phyloP scores from a whole-genome alignment of 768 basidiomycete species.

The Tricholomella constricta region DNA sequence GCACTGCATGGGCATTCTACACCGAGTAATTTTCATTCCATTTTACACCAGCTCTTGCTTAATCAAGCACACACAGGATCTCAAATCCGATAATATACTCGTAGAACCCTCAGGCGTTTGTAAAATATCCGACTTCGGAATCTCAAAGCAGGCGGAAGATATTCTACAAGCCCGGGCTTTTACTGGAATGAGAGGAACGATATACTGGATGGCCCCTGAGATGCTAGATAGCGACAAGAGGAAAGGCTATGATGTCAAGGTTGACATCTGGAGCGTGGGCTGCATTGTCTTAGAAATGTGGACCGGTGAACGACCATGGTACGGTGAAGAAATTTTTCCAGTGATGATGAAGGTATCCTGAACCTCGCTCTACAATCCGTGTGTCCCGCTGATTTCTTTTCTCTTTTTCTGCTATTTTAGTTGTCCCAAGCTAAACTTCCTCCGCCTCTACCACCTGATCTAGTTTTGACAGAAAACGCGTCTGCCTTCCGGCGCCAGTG shows the following conservation, averaged over 20 bases:
- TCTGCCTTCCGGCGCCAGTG: slow-evolving; percentile 76
- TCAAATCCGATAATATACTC: slow-evolving; percentile 94
- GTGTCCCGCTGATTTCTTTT: background rate
- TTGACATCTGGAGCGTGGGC: slow-evolving; percentile 95
- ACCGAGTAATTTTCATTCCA: slow-evolving; percentile 55
- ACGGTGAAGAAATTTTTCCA: slow-evolving; percentile 65
- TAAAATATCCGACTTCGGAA: slow-evolving; percentile 97
- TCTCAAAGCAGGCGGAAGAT: slow-evolving; percentile 87
- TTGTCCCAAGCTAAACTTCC: slow-evolving; percentile 63
- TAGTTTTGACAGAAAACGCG: slow-evolving; percentile 61
- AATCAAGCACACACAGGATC: slow-evolving; percentile 51
- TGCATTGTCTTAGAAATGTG: slow-evolving; percentile 97
- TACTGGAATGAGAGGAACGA: slow-evolving; percentile 86
- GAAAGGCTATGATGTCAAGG: slow-evolving; percentile 87
- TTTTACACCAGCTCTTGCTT: background rate
- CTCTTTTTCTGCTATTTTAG: slow-evolving; percentile 35
- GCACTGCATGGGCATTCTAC: slow-evolving; percentile 81
- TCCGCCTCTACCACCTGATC: slow-evolving; percentile 76
- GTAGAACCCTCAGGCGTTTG: slow-evolving; percentile 83
- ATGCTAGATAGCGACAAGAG: slow-evolving; percentile 61
- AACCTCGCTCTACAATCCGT: background rate
- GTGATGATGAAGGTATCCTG: slow-evolving; percentile 78
- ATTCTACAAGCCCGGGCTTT: slow-evolving; percentile 57
- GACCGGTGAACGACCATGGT: slow-evolving; percentile 90
- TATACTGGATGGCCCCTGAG: slow-evolving; percentile 97